Evolutionary conservation across 495 filamentous ascomycete species (phyloP).

Genomic region (Aspergillus saccharolyticus): DNA sequence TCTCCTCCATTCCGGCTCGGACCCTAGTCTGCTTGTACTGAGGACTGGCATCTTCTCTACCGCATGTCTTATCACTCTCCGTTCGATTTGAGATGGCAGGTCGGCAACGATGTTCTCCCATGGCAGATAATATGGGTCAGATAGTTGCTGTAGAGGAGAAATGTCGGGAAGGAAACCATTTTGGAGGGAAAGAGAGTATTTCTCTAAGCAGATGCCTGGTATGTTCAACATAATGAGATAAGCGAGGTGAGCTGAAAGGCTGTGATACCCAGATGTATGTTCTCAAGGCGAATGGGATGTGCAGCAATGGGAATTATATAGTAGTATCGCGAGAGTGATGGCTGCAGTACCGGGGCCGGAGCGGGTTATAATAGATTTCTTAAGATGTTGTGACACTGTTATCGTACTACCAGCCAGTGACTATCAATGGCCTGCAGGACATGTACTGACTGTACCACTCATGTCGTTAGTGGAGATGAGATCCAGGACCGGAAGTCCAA

Average conservation of each 20-base stretch:
- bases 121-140: slow-evolving; percentile 78
- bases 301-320: neutral
- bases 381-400: neutral
- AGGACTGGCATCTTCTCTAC: slow-evolving; percentile 76
- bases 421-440: neutral
- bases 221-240: slow-evolving; percentile 59
- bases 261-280: neutral
- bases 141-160: slow-evolving; percentile 66
- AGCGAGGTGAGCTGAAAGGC: neutral
- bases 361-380: neutral
- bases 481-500: no score
- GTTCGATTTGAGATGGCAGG: slow-evolving; percentile 71
- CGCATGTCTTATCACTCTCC: slow-evolving; percentile 64
- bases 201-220: slow-evolving; percentile 62
- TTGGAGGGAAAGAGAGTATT: slow-evolving; percentile 76
- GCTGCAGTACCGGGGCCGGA: neutral
- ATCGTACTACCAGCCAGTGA: neutral
- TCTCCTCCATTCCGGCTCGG: slow-evolving; percentile 83
- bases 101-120: slow-evolving; percentile 81
- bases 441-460: neutral
- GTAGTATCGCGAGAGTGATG: neutral
- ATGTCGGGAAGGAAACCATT: slow-evolving; percentile 85
- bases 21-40: slow-evolving; percentile 63
- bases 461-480: no score
- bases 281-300: neutral